Base-by-base conservation (phyloP, 2,329 filamentous ascomycete species). In the Apiospora kogelbergensis region DNA sequence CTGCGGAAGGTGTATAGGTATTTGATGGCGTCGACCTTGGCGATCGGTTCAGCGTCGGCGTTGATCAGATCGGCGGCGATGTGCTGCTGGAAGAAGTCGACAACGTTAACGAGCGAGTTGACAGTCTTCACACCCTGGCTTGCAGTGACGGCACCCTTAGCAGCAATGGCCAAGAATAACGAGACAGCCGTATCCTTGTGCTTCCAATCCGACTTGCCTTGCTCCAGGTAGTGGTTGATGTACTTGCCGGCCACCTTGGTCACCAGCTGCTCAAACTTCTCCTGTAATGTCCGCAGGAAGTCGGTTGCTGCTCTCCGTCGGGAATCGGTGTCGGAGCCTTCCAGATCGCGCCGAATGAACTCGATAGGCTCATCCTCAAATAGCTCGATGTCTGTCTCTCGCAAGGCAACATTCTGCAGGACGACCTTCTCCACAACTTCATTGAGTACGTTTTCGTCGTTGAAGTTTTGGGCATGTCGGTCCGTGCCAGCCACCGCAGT, bases 311-410 rank as follows among this genome's bases (percentile, higher is more conserved):
- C 95, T 76, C 96, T 89, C 73, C 96, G 88, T 76, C 96, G 88
- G 1, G 96, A 99, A 78, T 98, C 96, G 68, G 92, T 97, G 80
- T 99, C 96, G 1, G 96, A 98, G 7, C 96, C 96, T 80, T 99
- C 96, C 64, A 99, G 85, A 80, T 99, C 96, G 76, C 94, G 89
- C 72, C 96, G 89, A 77, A 99, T 99, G 78, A 97, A 99, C 80
- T 99, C 96, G 73, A 99, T 99, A 0, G 96, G 96, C 83, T 99
- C 97, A 78, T 99, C 97, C 78, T 99, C 96, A 75, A 99, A 98
- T 73, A 97, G 87, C 79, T 99, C 96, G 68, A 97, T 88, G 73
- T 99, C 97, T 0, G 95, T 96, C 76, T 98, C 96, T 73, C 97
- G 90, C 70, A 99, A 84, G 20, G 92, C 92, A 69, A 99, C 89